These are phyloP conservation scores for Cutaneotrichosporon cyanovorans DNA, from an alignment of 1,284 basidiomycete genomes.

Conservation along the genomic window DNA sequence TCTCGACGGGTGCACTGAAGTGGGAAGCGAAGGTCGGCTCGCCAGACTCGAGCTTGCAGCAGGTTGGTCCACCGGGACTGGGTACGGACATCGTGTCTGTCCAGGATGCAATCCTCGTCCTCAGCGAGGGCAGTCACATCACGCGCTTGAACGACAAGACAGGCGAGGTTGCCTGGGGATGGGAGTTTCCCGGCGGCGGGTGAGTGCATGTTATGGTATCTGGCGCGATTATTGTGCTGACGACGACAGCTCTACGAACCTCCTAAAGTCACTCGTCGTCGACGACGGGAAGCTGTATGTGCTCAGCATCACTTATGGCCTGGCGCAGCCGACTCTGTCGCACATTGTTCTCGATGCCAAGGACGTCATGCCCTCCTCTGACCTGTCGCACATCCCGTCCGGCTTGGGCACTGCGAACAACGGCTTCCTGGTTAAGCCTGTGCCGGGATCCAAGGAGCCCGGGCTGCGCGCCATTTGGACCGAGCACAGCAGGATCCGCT, in stretches of 20 bases:
- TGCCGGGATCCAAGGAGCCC: constrained; percentile 1
- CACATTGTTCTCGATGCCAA: constrained; percentile 57
- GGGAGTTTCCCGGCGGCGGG: constrained; percentile 31
- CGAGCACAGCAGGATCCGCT: constrained; percentile 53
- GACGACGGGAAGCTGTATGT: constrained; percentile 56
- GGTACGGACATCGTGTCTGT: constrained; percentile 49
- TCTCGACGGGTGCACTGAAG: constrained; percentile 58
- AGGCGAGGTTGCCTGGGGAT: constrained; percentile 33
- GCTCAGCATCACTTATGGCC: constrained; percentile 60
- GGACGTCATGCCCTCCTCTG: constrained; percentile 53
- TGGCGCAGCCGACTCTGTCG: constrained; percentile 59
- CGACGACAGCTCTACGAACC: constrained; percentile 53
- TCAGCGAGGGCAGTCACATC: constrained; percentile 33
- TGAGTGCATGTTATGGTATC: constrained; percentile 15
- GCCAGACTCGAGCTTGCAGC: neutral
- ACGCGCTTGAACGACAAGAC: constrained; percentile 23
- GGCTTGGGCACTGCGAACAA: constrained; percentile 45
- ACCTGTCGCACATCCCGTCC: constrained; percentile 55
- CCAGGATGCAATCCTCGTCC: constrained; percentile 26
- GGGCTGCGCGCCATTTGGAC: constrained; percentile 57
- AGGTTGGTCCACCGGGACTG: constrained; percentile 32
- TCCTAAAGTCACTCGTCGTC: constrained; percentile 57
- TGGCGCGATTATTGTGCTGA: no score
- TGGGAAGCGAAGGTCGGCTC: constrained; percentile 54
- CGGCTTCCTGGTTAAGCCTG: constrained; percentile 25